Conservation (phyloP, 139 green algal genomes). For the Chlorella sp. region DNA sequence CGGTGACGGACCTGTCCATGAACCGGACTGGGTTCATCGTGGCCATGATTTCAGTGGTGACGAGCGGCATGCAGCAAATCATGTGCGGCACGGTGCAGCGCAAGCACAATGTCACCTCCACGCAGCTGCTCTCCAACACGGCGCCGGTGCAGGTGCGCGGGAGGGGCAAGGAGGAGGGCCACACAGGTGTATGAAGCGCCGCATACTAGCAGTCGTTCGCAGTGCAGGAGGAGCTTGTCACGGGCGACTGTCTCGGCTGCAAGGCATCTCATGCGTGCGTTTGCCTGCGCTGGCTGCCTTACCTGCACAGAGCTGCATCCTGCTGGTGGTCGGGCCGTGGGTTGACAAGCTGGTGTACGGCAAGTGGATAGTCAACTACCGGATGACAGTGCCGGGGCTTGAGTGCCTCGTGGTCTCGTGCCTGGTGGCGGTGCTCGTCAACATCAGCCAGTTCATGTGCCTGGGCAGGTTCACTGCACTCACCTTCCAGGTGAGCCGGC, state of each 20-base stretch:
- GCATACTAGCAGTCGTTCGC: too few species aligned
- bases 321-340: slow-evolving; percentile 67
- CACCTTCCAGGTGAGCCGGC: slow-evolving; percentile 76
- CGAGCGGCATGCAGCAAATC: slow-evolving; percentile 88
- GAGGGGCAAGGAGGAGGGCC: not conserved
- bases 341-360: slow-evolving; percentile 59
- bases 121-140: slow-evolving; percentile 82
- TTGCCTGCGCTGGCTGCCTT: too few species aligned
- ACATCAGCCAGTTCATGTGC: slow-evolving; percentile 92
- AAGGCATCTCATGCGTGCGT: too few species aligned
- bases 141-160: slow-evolving; percentile 64
- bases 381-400: slow-evolving; percentile 34
- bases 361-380: slow-evolving; percentile 59
- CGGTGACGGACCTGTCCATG: slow-evolving; percentile 70
- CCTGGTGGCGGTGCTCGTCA: slow-evolving; percentile 74
- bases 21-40: slow-evolving; percentile 63
- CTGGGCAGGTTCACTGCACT: slow-evolving; percentile 88
- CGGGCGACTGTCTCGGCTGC: too few species aligned
- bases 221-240: too few species aligned
- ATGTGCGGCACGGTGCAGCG: slow-evolving; percentile 81
- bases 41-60: slow-evolving; percentile 73
- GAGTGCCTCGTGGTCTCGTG: slow-evolving; percentile 61
- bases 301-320: too few species aligned
- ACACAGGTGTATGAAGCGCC: too few species aligned
- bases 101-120: slow-evolving; percentile 64